Percentiles rank a stretch among this genome's conserved stretches.
Evolutionary conservation across 176 grass and related monocot species (phyloP).

Genomic region (Eleusine indica): DNA sequence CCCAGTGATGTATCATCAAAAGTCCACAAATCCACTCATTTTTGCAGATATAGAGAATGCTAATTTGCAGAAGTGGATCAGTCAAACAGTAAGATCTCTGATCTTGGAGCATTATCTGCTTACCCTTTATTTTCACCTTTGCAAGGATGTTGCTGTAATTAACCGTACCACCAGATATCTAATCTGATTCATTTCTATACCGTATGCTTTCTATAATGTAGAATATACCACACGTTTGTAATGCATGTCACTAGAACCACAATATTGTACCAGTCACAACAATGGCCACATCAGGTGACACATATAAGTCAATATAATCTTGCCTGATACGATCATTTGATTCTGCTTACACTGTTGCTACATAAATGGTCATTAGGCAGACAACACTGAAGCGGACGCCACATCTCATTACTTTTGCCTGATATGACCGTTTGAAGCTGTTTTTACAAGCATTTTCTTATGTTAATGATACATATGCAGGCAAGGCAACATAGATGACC

Average conservation of each 20-base stretch:
- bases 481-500: background rate
- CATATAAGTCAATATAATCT: no score
- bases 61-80: background rate
- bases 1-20: no score
- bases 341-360: background rate
- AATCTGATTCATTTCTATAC: no score
- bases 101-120: background rate
- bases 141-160: no score
- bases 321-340: background rate
- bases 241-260: background rate
- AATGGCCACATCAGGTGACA: no score
- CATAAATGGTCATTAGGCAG: background rate
- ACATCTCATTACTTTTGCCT: background rate
- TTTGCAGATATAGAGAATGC: background rate
- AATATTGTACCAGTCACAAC: no score
- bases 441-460: slow-evolving; percentile 19
- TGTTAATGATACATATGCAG: slow-evolving; percentile 18
- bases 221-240: background rate
- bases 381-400: background rate
- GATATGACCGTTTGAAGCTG: background rate
- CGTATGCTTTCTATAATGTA: no score
- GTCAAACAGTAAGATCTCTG: background rate
- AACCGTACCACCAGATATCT: no score
- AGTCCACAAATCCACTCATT: background rate
- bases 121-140: background rate